Percentiles rank a stretch among this genome's conserved stretches.
Conservation (phyloP, 768 basidiomycete genomes). For the Xanthoconium stramineum region DNA sequence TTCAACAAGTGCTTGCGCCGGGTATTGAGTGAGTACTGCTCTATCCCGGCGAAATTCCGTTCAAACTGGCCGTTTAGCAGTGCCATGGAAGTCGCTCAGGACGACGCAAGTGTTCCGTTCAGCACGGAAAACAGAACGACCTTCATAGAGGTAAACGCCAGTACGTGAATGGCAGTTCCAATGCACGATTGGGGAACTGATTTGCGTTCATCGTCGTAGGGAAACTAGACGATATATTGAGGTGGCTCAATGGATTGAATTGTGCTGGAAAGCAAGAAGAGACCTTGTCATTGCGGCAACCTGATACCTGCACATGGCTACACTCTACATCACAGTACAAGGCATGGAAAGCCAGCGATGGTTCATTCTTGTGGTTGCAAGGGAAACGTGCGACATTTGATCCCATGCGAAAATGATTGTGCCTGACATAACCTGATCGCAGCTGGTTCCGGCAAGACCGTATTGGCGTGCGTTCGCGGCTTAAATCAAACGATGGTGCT, state of each 20-base stretch:
- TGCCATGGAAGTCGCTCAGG: background rate
- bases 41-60: background rate
- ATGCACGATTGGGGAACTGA: background rate
- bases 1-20: background rate
- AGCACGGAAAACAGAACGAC: background rate
- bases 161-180: background rate
- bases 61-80: background rate
- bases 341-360: background rate
- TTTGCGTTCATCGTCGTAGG: background rate
- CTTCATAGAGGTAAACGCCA: too few relatives aligned
- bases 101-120: background rate
- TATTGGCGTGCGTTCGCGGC: background rate
- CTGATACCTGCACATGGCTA: slow-evolving; percentile 9
- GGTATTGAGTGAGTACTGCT: background rate
- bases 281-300: slow-evolving; percentile 4
- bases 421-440: background rate
- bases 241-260: slow-evolving; percentile 10
- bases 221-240: slow-evolving; percentile 8
- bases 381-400: slow-evolving; percentile 2
- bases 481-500: background rate
- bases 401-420: background rate
- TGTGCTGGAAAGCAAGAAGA: slow-evolving; percentile 14
- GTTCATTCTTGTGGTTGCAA: background rate
- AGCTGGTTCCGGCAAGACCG: background rate
- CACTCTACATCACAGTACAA: background rate